These are phyloP conservation scores for Amphichorda felina DNA, from an alignment of 2,329 filamentous ascomycete genomes.

Conservation along the genomic window DNA sequence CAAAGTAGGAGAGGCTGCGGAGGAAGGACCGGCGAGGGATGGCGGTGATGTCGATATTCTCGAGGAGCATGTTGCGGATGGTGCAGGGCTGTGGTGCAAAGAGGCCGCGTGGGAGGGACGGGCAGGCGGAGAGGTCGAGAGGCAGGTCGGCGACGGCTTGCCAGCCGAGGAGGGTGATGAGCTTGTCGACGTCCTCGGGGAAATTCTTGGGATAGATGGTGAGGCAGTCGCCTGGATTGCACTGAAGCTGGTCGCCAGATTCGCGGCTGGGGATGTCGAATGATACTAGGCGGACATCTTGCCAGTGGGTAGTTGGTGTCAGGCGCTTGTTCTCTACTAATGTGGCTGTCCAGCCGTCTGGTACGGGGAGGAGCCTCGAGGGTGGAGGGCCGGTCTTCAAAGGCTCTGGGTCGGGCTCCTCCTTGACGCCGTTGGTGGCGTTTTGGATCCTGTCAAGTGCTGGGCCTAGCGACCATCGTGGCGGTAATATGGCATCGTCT, in stretches of 20 bases:
- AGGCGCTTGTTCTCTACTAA: constrained; percentile 58
- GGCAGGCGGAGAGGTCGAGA: constrained; percentile 36
- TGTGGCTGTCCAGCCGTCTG: constrained; percentile 40
- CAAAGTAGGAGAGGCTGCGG: constrained; percentile 63
- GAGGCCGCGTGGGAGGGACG: constrained; percentile 20
- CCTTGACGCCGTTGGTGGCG: background rate
- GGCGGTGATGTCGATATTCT: constrained; percentile 80
- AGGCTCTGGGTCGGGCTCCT: constrained; percentile 3
- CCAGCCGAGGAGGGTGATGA: constrained; percentile 77
- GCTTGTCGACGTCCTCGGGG: constrained; percentile 60
- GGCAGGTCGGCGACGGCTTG: constrained; percentile 55
- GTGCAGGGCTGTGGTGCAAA: constrained; percentile 37
- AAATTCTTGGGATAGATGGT: constrained; percentile 84
- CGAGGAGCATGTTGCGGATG: constrained; percentile 62
- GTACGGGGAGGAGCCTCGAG: constrained; percentile 38
- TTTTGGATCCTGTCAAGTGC: constrained; percentile 8
- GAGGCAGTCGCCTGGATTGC: constrained; percentile 66
- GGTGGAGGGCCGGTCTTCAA: constrained; percentile 11
- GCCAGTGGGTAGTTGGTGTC: constrained; percentile 72
- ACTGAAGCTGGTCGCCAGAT: constrained; percentile 14
- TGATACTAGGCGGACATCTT: constrained; percentile 78
- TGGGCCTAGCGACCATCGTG: constrained; percentile 43
- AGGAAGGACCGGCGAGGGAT: constrained; percentile 87
- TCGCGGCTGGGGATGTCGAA: constrained; percentile 33
- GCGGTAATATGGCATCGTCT: constrained; percentile 60